Conservation (phyloP, 2,329 filamentous ascomycete genomes). For the Nannizziopsis arthrosporioides region DNA sequence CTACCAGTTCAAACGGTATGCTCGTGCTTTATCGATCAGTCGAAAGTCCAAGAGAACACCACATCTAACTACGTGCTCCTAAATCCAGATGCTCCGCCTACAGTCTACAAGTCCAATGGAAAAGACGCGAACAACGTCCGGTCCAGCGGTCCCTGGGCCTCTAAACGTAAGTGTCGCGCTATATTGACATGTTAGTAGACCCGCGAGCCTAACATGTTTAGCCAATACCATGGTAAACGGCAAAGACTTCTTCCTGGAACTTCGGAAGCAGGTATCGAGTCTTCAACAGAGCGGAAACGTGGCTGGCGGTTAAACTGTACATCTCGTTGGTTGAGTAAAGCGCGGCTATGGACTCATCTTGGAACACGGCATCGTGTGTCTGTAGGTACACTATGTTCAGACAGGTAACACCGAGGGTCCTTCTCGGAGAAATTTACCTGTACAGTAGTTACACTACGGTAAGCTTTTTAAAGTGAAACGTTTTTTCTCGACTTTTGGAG, state of each 20-base stretch:
- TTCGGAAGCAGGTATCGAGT: conserved; percentile 37
- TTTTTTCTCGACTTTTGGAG: no score
- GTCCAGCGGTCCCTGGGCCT: conserved; percentile 33
- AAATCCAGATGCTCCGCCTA: conserved; percentile 10
- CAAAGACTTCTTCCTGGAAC: conserved; percentile 40
- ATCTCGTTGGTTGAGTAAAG: background rate
- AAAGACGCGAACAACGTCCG: conserved; percentile 29
- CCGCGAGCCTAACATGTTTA: conserved; percentile 17
- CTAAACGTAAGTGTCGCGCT: conserved; percentile 29
- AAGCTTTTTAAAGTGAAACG: no score
- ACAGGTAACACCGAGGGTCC: no score
- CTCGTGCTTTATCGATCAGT: background rate
- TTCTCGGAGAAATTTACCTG: no score
- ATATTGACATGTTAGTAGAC: background rate
- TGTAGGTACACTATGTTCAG: background rate
- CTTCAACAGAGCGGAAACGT: conserved; percentile 29
- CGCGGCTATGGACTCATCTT: background rate
- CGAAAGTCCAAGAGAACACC: background rate
- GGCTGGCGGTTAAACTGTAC: conserved; percentile 23
- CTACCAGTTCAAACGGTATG: conserved; percentile 24
- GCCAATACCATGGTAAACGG: conserved; percentile 39
- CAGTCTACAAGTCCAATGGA: conserved; percentile 30
- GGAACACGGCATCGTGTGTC: background rate
- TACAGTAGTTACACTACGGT: no score
- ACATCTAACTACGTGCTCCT: background rate